phyloP scores from a whole-genome alignment of 352 stramenopile species.

The Pythium aphanidermatum region DNA sequence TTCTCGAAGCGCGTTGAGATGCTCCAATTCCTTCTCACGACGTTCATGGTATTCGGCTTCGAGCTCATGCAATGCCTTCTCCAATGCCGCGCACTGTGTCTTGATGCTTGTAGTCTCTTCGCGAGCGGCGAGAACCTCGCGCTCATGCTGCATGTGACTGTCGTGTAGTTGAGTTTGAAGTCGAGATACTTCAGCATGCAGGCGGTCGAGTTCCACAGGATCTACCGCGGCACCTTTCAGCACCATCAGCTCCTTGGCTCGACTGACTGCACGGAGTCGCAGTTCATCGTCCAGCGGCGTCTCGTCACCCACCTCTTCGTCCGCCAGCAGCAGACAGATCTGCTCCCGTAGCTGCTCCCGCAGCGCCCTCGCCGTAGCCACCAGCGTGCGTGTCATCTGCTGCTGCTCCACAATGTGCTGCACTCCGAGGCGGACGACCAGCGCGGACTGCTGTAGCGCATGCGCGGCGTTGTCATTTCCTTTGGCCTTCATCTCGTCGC shows the following conservation, averaged over 20 bases:
- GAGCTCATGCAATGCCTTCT: constrained; percentile 28
- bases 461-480: constrained; percentile 48
- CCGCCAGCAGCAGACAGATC: constrained; percentile 8
- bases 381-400: constrained; percentile 36
- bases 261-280: constrained; percentile 4
- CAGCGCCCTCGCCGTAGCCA: constrained; percentile 16
- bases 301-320: constrained; percentile 10
- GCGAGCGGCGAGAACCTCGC: constrained; percentile 21
- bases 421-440: constrained; percentile 28
- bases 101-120: constrained; percentile 28
- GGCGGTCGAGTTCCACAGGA: background rate
- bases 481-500: constrained; percentile 69
- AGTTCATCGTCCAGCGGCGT: constrained; percentile 11
- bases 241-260: constrained; percentile 5
- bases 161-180: constrained; percentile 20
- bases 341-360: constrained; percentile 20
- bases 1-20: constrained; percentile 25
- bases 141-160: constrained; percentile 13
- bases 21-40: constrained; percentile 33
- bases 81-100: constrained; percentile 27
- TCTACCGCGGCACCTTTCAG: constrained; percentile 1
- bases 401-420: constrained; percentile 39
- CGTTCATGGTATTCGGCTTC: constrained; percentile 26
- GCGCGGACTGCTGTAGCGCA: constrained; percentile 49
- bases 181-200: constrained; percentile 17